Percentiles rank a stretch among this genome's conserved stretches.
Conservation (phyloP, 305 asterid genomes). For the Fraxinus xanthoxyloides region DNA sequence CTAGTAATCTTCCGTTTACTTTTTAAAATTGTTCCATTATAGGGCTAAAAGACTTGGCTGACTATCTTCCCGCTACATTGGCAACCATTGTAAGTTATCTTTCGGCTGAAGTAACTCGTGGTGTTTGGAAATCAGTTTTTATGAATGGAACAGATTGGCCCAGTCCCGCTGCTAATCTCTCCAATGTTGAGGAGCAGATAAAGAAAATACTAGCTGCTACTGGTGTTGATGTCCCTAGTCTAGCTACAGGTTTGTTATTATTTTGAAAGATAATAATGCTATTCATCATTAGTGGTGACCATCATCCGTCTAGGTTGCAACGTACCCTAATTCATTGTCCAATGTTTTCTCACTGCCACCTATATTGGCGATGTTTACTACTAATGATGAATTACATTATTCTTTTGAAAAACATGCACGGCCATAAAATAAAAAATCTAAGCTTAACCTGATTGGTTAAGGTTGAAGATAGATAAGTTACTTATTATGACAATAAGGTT, state of each 20-base stretch:
- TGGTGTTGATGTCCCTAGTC: slow-evolving; percentile 94
- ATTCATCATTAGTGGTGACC: neutral
- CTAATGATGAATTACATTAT: neutral
- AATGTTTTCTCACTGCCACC: neutral
- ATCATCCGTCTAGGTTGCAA: neutral
- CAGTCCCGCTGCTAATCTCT: slow-evolving; percentile 93
- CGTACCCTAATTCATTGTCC: neutral
- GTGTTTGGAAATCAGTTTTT: slow-evolving; percentile 90
- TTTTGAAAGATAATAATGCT: neutral
- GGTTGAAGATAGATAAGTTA: neutral
- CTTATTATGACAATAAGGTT: neutral
- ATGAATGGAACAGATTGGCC: slow-evolving; percentile 99
- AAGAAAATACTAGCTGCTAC: slow-evolving; percentile 93
- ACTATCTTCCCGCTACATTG: slow-evolving; percentile 94
- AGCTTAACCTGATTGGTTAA: neutral
- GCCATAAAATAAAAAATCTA: neutral
- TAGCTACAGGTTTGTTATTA: slow-evolving; percentile 65
- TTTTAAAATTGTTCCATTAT: slow-evolving; percentile 18
- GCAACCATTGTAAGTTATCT: slow-evolving; percentile 92
- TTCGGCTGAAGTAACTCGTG: slow-evolving; percentile 99
- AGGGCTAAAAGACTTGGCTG: slow-evolving; percentile 97
- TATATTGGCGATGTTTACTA: neutral
- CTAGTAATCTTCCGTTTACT: slow-evolving; percentile 4
- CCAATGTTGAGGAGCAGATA: slow-evolving; percentile 86
- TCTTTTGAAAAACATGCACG: neutral